Evolutionary conservation across 176 grass and related monocot species (phyloP).

Genomic region (Metroxylon sagu): DNA sequence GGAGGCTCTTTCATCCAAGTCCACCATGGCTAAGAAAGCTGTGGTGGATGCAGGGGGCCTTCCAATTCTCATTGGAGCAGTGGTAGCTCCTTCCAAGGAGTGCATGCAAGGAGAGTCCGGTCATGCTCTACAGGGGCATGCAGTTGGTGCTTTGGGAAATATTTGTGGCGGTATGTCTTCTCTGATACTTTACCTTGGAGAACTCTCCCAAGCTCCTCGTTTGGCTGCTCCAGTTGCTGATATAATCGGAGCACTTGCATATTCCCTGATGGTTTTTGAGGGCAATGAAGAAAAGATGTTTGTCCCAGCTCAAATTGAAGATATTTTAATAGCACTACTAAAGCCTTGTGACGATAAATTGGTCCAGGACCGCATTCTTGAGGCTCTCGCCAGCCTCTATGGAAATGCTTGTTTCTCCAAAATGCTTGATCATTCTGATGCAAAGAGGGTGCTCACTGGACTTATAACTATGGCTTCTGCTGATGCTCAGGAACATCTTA

Average conservation of each 20-base stretch:
- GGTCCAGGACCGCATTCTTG: conserved; percentile 79
- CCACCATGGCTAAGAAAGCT: conserved; percentile 82
- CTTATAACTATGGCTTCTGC: conserved; percentile 76
- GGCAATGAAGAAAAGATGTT: conserved; percentile 61
- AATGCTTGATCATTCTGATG: conserved; percentile 58
- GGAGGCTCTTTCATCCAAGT: conserved; percentile 80
- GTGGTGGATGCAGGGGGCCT: conserved; percentile 89
- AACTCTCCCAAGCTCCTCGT: conserved; percentile 54
- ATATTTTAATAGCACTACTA: conserved; percentile 57
- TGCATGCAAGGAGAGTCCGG: conserved; percentile 79
- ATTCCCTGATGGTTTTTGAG: conserved; percentile 86
- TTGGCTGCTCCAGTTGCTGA: conserved; percentile 50
- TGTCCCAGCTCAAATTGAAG: conserved; percentile 76
- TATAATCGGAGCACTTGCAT: conserved; percentile 89
- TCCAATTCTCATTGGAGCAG: conserved; percentile 78
- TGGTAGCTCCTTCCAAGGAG: conserved; percentile 93
- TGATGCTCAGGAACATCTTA: conserved; percentile 75
- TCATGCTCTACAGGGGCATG: conserved; percentile 74
- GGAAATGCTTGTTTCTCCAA: conserved; percentile 46
- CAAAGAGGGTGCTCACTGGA: conserved; percentile 75
- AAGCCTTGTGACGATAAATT: conserved; percentile 58
- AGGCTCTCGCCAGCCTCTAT: conserved; percentile 87
- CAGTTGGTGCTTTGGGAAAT: conserved; percentile 78
- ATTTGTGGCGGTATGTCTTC: conserved; percentile 79
- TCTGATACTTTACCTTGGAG: conserved; percentile 77